phyloP scores from a whole-genome alignment of 2,329 filamentous ascomycete genomes.

The Colletotrichum noveboracense region DNA sequence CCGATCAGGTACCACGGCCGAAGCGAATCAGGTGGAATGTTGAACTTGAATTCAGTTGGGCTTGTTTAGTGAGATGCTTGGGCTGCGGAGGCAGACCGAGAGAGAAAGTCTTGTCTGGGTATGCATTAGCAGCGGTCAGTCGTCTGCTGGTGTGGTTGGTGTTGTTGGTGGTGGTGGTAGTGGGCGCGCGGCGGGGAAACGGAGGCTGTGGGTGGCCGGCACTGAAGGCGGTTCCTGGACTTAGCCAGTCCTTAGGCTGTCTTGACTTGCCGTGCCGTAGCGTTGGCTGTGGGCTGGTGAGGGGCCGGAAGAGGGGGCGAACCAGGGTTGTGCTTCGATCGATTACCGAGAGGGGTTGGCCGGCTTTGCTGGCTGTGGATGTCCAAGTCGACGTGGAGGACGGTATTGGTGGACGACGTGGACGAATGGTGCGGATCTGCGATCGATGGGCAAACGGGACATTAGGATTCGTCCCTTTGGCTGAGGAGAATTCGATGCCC shows the following conservation, averaged over 20 bases:
- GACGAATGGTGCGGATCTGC: not conserved
- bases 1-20: conserved; percentile 13
- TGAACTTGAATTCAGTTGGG: not conserved
- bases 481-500: not conserved
- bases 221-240: not conserved
- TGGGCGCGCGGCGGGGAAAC: not conserved
- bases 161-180: not conserved
- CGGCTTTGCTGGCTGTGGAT: not conserved
- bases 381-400: not conserved
- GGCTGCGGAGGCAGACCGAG: not conserved
- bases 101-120: not conserved
- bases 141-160: not conserved
- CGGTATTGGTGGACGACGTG: conserved; percentile 3
- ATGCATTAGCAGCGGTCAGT: not conserved
- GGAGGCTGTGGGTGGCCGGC: not conserved
- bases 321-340: conserved; percentile 1
- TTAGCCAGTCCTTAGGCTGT: conserved; percentile 5
- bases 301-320: conserved; percentile 4
- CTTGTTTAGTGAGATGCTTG: not conserved
- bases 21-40: not conserved
- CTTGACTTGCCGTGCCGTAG: conserved; percentile 4
- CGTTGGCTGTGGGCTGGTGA: conserved; percentile 9
- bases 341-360: conserved; percentile 9
- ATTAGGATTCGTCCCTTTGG: not conserved
- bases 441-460: not conserved